Conservation (phyloP, 2,329 filamentous ascomycete genomes). For the Exserohilum rostratum region DNA sequence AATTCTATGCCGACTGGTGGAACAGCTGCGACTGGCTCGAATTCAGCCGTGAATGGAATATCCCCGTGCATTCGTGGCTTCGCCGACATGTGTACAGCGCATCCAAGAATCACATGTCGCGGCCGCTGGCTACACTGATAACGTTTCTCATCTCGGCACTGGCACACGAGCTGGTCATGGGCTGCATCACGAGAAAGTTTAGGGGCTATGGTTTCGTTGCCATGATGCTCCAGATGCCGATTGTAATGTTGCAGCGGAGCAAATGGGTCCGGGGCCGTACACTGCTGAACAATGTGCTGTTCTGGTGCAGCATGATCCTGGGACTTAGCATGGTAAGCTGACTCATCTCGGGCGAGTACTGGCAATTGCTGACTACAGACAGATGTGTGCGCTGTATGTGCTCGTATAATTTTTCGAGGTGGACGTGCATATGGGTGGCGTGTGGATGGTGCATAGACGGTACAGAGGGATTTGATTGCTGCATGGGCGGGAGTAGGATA, state of each 20-base stretch:
- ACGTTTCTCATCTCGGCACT: slow-evolving; percentile 90
- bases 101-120: slow-evolving; percentile 75
- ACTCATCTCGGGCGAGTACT: slow-evolving; percentile 17
- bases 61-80: slow-evolving; percentile 76
- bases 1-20: slow-evolving; percentile 63
- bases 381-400: slow-evolving; percentile 51
- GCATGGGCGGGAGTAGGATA: not conserved
- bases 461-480: not conserved
- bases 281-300: slow-evolving; percentile 76
- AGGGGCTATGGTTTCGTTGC: slow-evolving; percentile 91
- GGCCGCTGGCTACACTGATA: slow-evolving; percentile 78
- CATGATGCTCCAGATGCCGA: slow-evolving; percentile 96
- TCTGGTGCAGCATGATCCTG: slow-evolving; percentile 91
- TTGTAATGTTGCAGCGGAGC: slow-evolving; percentile 88
- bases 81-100: slow-evolving; percentile 92
- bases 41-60: slow-evolving; percentile 74
- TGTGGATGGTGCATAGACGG: not conserved
- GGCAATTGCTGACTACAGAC: slow-evolving; percentile 17
- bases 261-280: slow-evolving; percentile 74
- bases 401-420: slow-evolving; percentile 31
- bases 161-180: slow-evolving; percentile 95
- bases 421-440: not conserved
- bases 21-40: slow-evolving; percentile 87
- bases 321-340: slow-evolving; percentile 77
- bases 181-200: slow-evolving; percentile 96